Percentiles rank a stretch among this genome's conserved stretches.
Conservation (phyloP, 2,329 filamentous ascomycete species). For the Capronia coronata region DNA sequence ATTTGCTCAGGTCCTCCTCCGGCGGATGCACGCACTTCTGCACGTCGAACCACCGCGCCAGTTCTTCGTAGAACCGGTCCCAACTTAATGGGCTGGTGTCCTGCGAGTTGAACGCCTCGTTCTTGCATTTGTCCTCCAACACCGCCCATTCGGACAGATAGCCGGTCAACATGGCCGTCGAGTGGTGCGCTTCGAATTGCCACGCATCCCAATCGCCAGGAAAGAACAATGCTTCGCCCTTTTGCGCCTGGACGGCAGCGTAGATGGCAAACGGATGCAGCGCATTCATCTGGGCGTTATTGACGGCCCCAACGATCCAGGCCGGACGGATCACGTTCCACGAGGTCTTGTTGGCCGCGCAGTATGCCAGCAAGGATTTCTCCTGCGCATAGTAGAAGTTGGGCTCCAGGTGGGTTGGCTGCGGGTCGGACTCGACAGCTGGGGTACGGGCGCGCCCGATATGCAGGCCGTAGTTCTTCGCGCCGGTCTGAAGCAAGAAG, state of each 20-base stretch:
- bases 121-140: constrained; percentile 36
- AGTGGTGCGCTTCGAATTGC: constrained; percentile 40
- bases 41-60: constrained; percentile 43
- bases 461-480: constrained; percentile 50
- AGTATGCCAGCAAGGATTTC: constrained; percentile 43
- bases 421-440: constrained; percentile 43
- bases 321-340: constrained; percentile 48
- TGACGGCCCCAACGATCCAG: constrained; percentile 40
- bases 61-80: constrained; percentile 44
- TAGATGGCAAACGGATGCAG: constrained; percentile 46
- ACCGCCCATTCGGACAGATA: constrained; percentile 48
- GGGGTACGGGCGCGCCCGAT: constrained; percentile 42
- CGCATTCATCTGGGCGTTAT: constrained; percentile 42
- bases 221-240: constrained; percentile 40
- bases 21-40: constrained; percentile 33
- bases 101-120: constrained; percentile 46
- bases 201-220: constrained; percentile 42
- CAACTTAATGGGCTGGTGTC: constrained; percentile 44
- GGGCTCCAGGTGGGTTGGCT: constrained; percentile 38
- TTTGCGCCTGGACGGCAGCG: constrained; percentile 42
- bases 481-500: constrained; percentile 47
- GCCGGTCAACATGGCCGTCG: constrained; percentile 43
- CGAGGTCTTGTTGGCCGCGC: constrained; percentile 33
- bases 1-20: constrained; percentile 25
- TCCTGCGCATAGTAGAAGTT: constrained; percentile 55